These are phyloP conservation scores for Quercus gilva DNA, from an alignment of 306 rosid genomes.

Conservation along the genomic window DNA sequence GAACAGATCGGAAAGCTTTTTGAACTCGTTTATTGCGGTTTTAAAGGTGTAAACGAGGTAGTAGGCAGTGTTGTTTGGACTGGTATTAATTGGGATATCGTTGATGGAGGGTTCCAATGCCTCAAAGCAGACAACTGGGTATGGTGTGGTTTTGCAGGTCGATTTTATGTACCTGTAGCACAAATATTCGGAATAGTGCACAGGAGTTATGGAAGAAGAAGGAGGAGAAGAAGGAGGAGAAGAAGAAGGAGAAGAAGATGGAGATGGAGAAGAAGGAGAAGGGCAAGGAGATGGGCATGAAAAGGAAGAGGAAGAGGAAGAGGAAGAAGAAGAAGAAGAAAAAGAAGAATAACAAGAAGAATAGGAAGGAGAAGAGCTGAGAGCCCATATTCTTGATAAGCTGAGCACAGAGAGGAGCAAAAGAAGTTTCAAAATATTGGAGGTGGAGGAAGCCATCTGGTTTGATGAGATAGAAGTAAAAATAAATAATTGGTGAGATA, in stretches of 20 bases:
- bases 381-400: conserved; percentile 14
- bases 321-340: not conserved
- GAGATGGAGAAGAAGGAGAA: conserved; percentile 44
- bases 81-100: conserved; percentile 42
- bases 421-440: conserved; percentile 18
- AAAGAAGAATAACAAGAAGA: not conserved
- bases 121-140: conserved; percentile 50
- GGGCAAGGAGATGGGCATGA: conserved; percentile 5
- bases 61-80: conserved; percentile 48
- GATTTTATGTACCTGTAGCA: conserved; percentile 35
- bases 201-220: conserved; percentile 19
- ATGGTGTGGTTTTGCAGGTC: conserved; percentile 53
- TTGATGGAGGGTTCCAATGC: conserved; percentile 50
- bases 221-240: conserved; percentile 46
- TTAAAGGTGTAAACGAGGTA: conserved; percentile 56
- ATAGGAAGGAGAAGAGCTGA: not conserved
- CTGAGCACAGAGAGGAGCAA: conserved; percentile 34
- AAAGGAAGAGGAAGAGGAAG: conserved; percentile 26
- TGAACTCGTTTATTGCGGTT: conserved; percentile 50
- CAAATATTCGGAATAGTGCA: conserved; percentile 19
- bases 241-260: conserved; percentile 11
- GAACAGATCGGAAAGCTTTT: conserved; percentile 53
- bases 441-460: conserved; percentile 47
- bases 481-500: not conserved
- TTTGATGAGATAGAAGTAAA: not conserved